Conservation (phyloP, 495 filamentous ascomycete species). For the Xeromyces bisporus region DNA sequence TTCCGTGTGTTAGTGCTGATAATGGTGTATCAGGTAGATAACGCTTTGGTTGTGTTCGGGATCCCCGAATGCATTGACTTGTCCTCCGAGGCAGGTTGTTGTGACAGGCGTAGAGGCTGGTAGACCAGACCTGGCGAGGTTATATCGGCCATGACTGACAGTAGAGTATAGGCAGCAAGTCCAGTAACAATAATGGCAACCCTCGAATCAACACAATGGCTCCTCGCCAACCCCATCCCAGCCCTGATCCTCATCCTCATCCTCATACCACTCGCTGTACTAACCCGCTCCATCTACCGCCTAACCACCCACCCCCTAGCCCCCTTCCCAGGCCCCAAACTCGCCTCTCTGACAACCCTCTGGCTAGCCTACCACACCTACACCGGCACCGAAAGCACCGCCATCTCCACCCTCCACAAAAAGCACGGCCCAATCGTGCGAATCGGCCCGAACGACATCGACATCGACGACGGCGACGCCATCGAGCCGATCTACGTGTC, state of each 20-base stretch:
- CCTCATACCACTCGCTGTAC: neutral
- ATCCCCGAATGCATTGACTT: too few species aligned
- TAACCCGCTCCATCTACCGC: conserved; percentile 9
- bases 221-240: neutral
- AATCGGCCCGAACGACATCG: conserved; percentile 31
- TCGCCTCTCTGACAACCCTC: conserved; percentile 21
- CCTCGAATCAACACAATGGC: neutral
- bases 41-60: too few species aligned
- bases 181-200: too few species aligned
- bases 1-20: too few species aligned
- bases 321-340: conserved; percentile 20
- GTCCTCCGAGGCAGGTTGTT: too few species aligned
- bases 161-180: too few species aligned
- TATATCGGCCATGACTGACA: too few species aligned
- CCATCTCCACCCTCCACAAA: conserved; percentile 20
- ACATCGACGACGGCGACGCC: conserved; percentile 24
- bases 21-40: too few species aligned
- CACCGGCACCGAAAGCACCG: conserved; percentile 21
- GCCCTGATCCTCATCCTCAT: neutral
- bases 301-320: conserved; percentile 19
- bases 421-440: conserved; percentile 29
- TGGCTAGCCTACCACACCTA: conserved; percentile 29
- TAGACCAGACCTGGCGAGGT: too few species aligned
- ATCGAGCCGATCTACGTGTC: conserved; percentile 27
- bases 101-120: too few species aligned